Conservation (phyloP, 2,329 filamentous ascomycete genomes). For the Lizonia empirigonia region DNA sequence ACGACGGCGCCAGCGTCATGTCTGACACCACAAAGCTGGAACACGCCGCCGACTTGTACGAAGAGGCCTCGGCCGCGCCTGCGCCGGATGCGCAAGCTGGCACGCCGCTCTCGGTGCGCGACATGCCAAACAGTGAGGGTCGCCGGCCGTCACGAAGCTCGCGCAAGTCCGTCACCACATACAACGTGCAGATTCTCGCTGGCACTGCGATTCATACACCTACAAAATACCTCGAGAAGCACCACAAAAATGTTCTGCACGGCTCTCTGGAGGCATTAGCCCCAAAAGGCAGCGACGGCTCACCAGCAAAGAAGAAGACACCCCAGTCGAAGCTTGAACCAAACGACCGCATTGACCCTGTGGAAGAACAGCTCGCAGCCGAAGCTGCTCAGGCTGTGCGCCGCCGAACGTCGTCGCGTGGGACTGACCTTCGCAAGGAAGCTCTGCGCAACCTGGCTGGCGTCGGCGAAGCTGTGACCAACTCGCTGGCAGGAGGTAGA, state of each 20-base stretch:
- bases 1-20: slow-evolving; percentile 64
- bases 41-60: slow-evolving; percentile 29
- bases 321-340: slow-evolving; percentile 18
- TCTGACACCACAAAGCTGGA: slow-evolving; percentile 46
- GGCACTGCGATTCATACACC: slow-evolving; percentile 67
- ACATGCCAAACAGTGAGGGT: slow-evolving; percentile 29
- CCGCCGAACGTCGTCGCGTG: slow-evolving; percentile 41
- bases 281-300: slow-evolving; percentile 16
- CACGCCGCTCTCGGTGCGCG: slow-evolving; percentile 22
- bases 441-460: slow-evolving; percentile 40
- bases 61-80: slow-evolving; percentile 19
- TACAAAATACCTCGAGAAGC: slow-evolving; percentile 49
- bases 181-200: slow-evolving; percentile 68
- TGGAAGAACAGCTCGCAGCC: slow-evolving; percentile 39
- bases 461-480: slow-evolving; percentile 34
- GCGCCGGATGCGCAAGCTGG: slow-evolving; percentile 15
- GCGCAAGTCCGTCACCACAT: slow-evolving; percentile 64
- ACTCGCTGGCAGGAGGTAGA: slow-evolving; percentile 47
- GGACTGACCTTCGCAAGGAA: slow-evolving; percentile 43
- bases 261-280: slow-evolving; percentile 30
- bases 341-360: slow-evolving; percentile 29
- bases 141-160: slow-evolving; percentile 55
- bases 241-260: slow-evolving; percentile 46
- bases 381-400: slow-evolving; percentile 43
- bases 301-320: slow-evolving; percentile 29